Base-by-base conservation (phyloP, 2,329 filamentous ascomycete species). In the Paecilomyces variotii region DNA sequence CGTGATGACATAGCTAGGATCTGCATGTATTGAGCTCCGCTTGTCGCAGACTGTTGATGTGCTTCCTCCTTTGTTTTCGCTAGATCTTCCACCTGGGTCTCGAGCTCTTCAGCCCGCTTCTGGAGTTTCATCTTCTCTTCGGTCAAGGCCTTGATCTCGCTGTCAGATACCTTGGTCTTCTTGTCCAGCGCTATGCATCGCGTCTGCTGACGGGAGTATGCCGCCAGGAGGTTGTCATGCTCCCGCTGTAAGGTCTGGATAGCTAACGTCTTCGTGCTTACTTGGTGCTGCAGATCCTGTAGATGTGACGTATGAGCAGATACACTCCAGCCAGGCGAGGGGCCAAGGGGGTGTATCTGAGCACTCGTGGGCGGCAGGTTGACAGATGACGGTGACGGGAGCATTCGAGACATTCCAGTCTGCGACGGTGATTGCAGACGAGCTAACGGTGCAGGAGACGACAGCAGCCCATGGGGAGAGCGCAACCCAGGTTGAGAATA, bases 241-340 rank as follows among this genome's bases (percentile, higher is more conserved):
- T 84, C 81, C n/a, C 74, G 73, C 64, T 82, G 80, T 5, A 84
- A 70, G 1, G 79, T 81, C 60, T 81, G 78, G 25, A 82, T 73
- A 11, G 78, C 77, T 19, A 82, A 70, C 3, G 81, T 79, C 62
- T 83, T 82, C 58, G 82, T 71, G 14, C 78, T 81, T 39, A 83
- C 74, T 65, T 83, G 79, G 64, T 82, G 80, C 62, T 83, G 82
- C 6, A 84, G 72, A 55, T 80, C 78, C 55, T 79, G 74, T 24
- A 80, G 68, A 57, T 79, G 76, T 52, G 50, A 6, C 24, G 50
- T 9, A 39, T 76, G 74, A 19, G 72, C 73, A 6, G 74, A 65
- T 3, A 32, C 28, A n/a, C 26, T 55, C 34, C n/a, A 34, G 3
- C 32, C 54, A 4, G 54, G 25, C 19, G 54, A 39, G 9, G 32